These are phyloP conservation scores for Aegilops umbellulata DNA, from an alignment of 176 grass and related monocot species.

Conservation along the genomic window DNA sequence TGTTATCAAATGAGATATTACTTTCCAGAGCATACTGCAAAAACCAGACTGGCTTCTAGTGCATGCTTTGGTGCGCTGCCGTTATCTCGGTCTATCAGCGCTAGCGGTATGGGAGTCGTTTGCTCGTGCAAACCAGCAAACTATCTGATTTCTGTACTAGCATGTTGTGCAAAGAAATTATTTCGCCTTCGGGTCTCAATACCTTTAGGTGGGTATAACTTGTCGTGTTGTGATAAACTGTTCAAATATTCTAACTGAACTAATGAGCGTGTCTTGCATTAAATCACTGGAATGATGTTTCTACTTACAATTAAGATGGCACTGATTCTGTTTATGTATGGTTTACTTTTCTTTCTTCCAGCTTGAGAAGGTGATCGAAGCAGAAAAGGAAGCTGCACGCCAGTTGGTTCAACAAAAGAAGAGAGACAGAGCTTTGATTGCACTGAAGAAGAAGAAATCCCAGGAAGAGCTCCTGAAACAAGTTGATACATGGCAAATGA, in stretches of 20 bases:
- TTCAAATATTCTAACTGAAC: not conserved
- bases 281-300: not conserved
- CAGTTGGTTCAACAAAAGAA: constrained; percentile 85
- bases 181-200: not conserved
- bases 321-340: constrained; percentile 22
- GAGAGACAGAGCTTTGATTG: constrained; percentile 93
- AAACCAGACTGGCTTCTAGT: not conserved
- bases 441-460: constrained; percentile 94
- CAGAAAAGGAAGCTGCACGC: constrained; percentile 88
- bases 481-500: constrained; percentile 94
- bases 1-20: not conserved
- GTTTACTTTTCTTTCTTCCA: constrained; percentile 26
- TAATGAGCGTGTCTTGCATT: not conserved
- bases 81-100: not conserved
- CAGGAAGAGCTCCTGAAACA: constrained; percentile 91
- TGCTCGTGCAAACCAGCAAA: not conserved
- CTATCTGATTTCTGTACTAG: not conserved
- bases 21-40: not conserved
- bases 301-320: not conserved
- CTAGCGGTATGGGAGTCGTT: not conserved
- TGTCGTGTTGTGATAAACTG: not conserved
- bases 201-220: not conserved
- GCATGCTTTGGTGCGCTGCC: not conserved
- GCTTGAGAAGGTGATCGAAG: constrained; percentile 92
- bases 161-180: not conserved